Evolutionary conservation across 2,329 filamentous ascomycete genomes (phyloP).

Genomic region (Exophiala xenobiotica): DNA sequence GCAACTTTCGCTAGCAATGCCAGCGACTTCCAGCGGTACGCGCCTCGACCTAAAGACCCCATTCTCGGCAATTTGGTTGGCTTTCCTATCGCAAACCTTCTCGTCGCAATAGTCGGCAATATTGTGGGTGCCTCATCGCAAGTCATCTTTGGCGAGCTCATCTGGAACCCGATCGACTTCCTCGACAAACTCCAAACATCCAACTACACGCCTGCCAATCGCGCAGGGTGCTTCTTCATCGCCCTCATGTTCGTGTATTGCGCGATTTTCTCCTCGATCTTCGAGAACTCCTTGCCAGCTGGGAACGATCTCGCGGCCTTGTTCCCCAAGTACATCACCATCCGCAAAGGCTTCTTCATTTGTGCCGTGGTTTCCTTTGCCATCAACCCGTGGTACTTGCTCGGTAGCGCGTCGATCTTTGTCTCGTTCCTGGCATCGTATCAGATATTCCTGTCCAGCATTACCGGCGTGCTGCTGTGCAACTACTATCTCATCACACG

Average conservation of each 20-base stretch:
- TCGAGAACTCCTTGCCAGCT: slow-evolving; percentile 16
- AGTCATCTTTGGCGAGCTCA: slow-evolving; percentile 58
- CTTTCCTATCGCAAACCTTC: slow-evolving; percentile 66
- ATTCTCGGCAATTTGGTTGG: slow-evolving; percentile 44
- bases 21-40: slow-evolving; percentile 45
- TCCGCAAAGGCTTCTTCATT: slow-evolving; percentile 60
- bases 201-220: slow-evolving; percentile 68
- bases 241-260: slow-evolving; percentile 54
- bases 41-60: slow-evolving; percentile 41
- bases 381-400: slow-evolving; percentile 79
- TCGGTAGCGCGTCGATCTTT: slow-evolving; percentile 47
- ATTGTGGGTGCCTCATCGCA: slow-evolving; percentile 71
- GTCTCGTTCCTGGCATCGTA: slow-evolving; percentile 45
- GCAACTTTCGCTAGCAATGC: slow-evolving; percentile 17
- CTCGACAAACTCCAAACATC: slow-evolving; percentile 54
- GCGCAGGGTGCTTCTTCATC: slow-evolving; percentile 71
- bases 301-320: slow-evolving; percentile 22
- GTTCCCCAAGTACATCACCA: slow-evolving; percentile 20
- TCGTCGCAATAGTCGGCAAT: slow-evolving; percentile 84
- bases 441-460: slow-evolving; percentile 37
- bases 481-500: slow-evolving; percentile 45
- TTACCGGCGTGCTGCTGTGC: slow-evolving; percentile 44
- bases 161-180: slow-evolving; percentile 72
- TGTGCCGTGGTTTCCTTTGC: slow-evolving; percentile 76
- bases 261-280: slow-evolving; percentile 7